Conservation (phyloP, 495 filamentous ascomycete genomes). For the Hypoxylon lienhwacheense region DNA sequence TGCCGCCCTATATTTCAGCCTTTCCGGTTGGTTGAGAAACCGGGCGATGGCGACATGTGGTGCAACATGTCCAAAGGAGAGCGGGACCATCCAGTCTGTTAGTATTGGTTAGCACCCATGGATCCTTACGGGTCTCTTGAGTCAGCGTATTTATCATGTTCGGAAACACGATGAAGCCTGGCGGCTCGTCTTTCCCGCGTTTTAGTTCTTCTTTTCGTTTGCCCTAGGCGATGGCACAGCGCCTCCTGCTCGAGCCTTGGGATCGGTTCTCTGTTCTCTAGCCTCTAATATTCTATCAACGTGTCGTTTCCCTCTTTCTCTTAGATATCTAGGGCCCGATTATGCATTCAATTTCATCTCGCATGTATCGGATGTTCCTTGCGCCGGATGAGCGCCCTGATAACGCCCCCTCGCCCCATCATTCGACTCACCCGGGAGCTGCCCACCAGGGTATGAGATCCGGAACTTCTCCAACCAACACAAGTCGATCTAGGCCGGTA, state of each 20-base stretch:
- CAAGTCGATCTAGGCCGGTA: constrained; percentile 8
- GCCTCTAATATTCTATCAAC: constrained; percentile 14
- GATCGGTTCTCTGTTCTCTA: neutral
- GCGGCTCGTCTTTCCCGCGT: constrained; percentile 4
- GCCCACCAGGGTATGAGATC: neutral
- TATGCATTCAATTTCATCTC: constrained; percentile 26
- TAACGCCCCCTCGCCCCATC: constrained; percentile 2
- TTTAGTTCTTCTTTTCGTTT: constrained; percentile 14
- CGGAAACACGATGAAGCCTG: constrained; percentile 19
- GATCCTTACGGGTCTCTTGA: no score
- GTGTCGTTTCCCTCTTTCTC: constrained; percentile 6
- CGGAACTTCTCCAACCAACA: constrained; percentile 7
- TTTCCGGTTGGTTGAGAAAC: constrained; percentile 29
- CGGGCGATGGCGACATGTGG: constrained; percentile 32
- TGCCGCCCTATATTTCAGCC: constrained; percentile 16
- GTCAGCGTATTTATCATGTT: constrained; percentile 21
- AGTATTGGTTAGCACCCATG: no score
- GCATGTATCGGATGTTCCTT: constrained; percentile 32
- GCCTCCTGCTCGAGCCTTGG: neutral
- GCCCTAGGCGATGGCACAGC: constrained; percentile 5
- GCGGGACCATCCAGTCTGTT: constrained; percentile 4
- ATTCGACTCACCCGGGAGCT: neutral
- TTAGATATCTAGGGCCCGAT: constrained; percentile 12
- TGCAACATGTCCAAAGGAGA: constrained; percentile 15
- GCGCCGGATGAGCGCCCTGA: constrained; percentile 20